These are phyloP conservation scores for Mycoemilia scoparia DNA, from an alignment of 192 early-diverging fungal species.

Conservation along the genomic window DNA sequence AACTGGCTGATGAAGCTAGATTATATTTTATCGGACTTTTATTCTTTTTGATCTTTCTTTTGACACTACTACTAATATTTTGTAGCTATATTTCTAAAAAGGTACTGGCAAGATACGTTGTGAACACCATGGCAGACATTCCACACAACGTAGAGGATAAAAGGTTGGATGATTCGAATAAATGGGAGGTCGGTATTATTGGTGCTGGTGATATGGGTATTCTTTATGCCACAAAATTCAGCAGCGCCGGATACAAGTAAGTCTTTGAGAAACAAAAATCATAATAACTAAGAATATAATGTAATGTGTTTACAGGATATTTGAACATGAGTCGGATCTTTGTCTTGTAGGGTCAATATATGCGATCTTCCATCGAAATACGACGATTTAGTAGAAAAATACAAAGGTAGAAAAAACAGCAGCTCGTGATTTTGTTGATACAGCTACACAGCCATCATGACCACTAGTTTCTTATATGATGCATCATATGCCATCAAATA, in stretches of 20 bases:
- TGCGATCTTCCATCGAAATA: conserved; percentile 71
- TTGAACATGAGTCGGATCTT: neutral
- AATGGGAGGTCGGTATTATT: conserved; percentile 70
- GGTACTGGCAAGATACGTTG: too few relatives aligned
- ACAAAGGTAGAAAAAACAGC: conserved; percentile 25
- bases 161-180: too few relatives aligned
- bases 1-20: too few relatives aligned
- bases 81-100: too few relatives aligned
- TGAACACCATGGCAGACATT: too few relatives aligned
- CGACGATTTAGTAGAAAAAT: conserved; percentile 40
- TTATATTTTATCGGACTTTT: too few relatives aligned
- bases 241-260: conserved; percentile 52
- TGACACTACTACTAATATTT: too few relatives aligned
- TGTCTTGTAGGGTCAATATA: conserved; percentile 64
- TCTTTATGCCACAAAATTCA: conserved; percentile 61
- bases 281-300: neutral
- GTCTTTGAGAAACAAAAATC: conserved; percentile 50
- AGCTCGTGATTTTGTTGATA: too few relatives aligned
- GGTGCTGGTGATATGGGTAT: conserved; percentile 92
- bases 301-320: neutral
- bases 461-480: conserved; percentile 1
- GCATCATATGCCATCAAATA: conserved; percentile 6
- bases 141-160: too few relatives aligned
- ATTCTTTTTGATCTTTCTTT: too few relatives aligned
- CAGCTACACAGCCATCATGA: neutral